Evolutionary conservation across 768 basidiomycete genomes (phyloP), one percentile per base, ranked within the genome.

Genomic region (Boletus pseudo-olivaceus): DNA sequence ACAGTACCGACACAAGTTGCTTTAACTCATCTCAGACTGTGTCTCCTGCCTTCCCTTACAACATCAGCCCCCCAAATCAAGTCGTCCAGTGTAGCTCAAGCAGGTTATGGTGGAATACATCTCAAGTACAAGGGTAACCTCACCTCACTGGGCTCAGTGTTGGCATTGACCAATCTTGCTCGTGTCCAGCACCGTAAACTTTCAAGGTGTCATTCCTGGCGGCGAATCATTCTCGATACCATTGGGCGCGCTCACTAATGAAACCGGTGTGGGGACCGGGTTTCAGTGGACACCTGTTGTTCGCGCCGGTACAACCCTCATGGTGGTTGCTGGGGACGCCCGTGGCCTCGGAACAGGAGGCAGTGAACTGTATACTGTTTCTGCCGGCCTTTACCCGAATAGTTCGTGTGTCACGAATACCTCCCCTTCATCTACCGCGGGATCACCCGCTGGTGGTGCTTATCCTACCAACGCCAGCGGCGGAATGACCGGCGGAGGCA

Each of bases 371-470:
- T 80, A 78, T 57, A 80, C 78, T n/a, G 80, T 90, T 34, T 72
- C 76, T 54, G 73, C 75, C 26, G 82, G 84, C 1, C 66, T 73
- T 14, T 66, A 75, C 54, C 79, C 77, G 59, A 73, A 80, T 55
- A 72, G 65, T 42, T 77, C 73, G 2, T 93, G 90, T 62, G 65
- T 91, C 44, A 80, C 74, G 40, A 65, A 70, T 41, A 68, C 58
- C 14, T 90, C 88, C 47, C 90, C 90, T 0, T 88, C 85, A 47
- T 90, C 90, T 5, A 93, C 90, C 2, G 78, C 87, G 10, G 89
- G 87, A 3, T 75, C 73, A 51, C 88, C 90, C 7, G 90, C 90
- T 20, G 90, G 90, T 35, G 88, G 87, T 0, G 74, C 74, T 35
- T 87, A 86, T 64, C 80, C 85, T 0, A 90, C 88, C 0, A 77